phyloP scores from a whole-genome alignment of 202 grass and related monocot species.

The Cymbopogon flexuosus region DNA sequence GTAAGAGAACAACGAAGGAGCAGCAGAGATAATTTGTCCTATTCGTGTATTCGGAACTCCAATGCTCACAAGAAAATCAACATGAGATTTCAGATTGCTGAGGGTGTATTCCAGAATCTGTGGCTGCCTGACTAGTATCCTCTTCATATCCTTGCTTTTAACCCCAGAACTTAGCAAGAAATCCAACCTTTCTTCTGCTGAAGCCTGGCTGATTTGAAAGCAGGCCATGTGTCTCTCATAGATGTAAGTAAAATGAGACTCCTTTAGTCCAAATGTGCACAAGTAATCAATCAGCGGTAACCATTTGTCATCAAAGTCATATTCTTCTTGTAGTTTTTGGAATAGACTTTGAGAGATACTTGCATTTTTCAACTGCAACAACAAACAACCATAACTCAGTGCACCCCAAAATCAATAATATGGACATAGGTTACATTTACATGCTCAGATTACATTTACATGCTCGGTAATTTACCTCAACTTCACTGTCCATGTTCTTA shows the following conservation, averaged over 20 bases:
- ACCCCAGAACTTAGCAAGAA: constrained; percentile 70
- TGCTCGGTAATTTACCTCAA: constrained; percentile 37
- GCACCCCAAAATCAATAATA: not conserved
- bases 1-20: constrained; percentile 90
- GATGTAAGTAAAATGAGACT: constrained; percentile 82
- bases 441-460: constrained; percentile 14
- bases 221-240: constrained; percentile 84
- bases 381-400: constrained; percentile 18
- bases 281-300: constrained; percentile 83
- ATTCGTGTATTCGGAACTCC: constrained; percentile 52
- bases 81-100: constrained; percentile 75
- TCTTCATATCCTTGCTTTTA: constrained; percentile 85
- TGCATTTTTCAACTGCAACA: constrained; percentile 69
- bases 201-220: constrained; percentile 69
- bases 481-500: constrained; percentile 29
- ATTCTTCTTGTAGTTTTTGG: constrained; percentile 79
- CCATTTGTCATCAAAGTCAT: constrained; percentile 82
- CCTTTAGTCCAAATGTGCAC: constrained; percentile 80
- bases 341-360: constrained; percentile 56
- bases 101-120: constrained; percentile 92
- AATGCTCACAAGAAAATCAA: constrained; percentile 72
- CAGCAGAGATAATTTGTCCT: constrained; percentile 67
- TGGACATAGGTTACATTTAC: constrained; percentile 12
- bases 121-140: constrained; percentile 79
- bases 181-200: constrained; percentile 74